These are phyloP conservation scores for Xeromyces bisporus DNA, from an alignment of 495 filamentous ascomycete genomes.

Conservation along the genomic window DNA sequence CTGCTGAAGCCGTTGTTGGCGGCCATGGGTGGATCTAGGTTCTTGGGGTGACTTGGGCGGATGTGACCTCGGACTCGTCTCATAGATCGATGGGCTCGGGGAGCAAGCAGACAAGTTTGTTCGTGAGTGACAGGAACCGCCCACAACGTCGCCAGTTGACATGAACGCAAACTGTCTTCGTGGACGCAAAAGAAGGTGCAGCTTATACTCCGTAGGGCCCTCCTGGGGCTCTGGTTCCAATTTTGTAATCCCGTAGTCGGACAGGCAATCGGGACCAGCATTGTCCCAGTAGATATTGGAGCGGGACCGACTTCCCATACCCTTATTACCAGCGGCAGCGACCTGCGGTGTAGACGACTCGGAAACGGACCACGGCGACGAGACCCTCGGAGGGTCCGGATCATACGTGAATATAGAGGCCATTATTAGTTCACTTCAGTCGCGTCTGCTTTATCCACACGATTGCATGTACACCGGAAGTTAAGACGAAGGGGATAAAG, in stretches of 20 bases:
- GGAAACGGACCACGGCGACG: conserved; percentile 69
- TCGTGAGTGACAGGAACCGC: conserved; percentile 42
- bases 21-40: conserved; percentile 28
- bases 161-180: conserved; percentile 51
- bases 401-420: conserved; percentile 94
- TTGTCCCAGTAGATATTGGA: conserved; percentile 11
- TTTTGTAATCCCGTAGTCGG: conserved; percentile 55
- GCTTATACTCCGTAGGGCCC: conserved; percentile 88
- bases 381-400: conserved; percentile 67
- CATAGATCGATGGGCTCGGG: conserved; percentile 12
- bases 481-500: too few species aligned
- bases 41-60: conserved; percentile 6
- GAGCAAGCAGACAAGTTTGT: conserved; percentile 8
- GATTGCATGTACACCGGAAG: too few species aligned
- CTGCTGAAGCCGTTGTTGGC: conserved; percentile 73
- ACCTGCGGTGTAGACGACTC: conserved; percentile 25
- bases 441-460: too few species aligned
- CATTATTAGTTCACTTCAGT: too few species aligned
- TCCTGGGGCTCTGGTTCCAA: conserved; percentile 85
- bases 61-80: conserved; percentile 8
- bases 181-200: conserved; percentile 75
- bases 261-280: conserved; percentile 34
- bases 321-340: conserved; percentile 7
- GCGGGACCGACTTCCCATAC: conserved; percentile 11
- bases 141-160: conserved; percentile 42